These are phyloP conservation scores for Viola pubescens DNA, from an alignment of 441 rosid species.

Conservation along the genomic window DNA sequence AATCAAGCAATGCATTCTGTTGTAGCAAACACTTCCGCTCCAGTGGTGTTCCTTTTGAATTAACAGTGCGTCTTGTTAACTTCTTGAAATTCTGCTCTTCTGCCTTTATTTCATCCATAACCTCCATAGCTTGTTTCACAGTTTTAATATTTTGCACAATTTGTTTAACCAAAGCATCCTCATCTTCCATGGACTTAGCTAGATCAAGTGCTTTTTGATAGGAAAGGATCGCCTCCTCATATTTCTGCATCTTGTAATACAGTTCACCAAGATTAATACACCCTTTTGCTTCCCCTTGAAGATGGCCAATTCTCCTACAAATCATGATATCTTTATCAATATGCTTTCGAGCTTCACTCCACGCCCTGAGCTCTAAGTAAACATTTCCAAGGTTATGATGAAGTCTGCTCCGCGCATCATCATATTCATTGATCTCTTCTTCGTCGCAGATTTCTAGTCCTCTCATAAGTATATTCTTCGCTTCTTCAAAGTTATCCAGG, in stretches of 20 bases:
- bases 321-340: slow-evolving; percentile 75
- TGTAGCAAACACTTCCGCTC: slow-evolving; percentile 61
- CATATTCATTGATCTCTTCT: slow-evolving; percentile 67
- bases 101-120: slow-evolving; percentile 57
- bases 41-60: slow-evolving; percentile 50
- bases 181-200: slow-evolving; percentile 93
- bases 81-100: slow-evolving; percentile 86
- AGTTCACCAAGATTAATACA: slow-evolving; percentile 90
- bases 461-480: slow-evolving; percentile 41
- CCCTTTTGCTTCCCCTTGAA: slow-evolving; percentile 95
- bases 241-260: slow-evolving; percentile 65
- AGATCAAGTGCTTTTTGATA: slow-evolving; percentile 69
- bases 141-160: slow-evolving; percentile 54
- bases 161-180: slow-evolving; percentile 63
- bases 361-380: slow-evolving; percentile 58
- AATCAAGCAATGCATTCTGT: slow-evolving; percentile 57
- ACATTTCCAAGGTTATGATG: slow-evolving; percentile 91
- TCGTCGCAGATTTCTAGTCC: slow-evolving; percentile 84
- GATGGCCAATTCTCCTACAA: slow-evolving; percentile 61
- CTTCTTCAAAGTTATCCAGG: slow-evolving; percentile 74
- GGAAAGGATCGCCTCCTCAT: slow-evolving; percentile 67
- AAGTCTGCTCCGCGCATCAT: slow-evolving; percentile 82
- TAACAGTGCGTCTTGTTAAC: slow-evolving; percentile 41
- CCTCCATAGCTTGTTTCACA: slow-evolving; percentile 60
- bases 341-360: slow-evolving; percentile 70